Base-by-base conservation (phyloP, 306 rosid species). In the Biancaea sappan region DNA sequence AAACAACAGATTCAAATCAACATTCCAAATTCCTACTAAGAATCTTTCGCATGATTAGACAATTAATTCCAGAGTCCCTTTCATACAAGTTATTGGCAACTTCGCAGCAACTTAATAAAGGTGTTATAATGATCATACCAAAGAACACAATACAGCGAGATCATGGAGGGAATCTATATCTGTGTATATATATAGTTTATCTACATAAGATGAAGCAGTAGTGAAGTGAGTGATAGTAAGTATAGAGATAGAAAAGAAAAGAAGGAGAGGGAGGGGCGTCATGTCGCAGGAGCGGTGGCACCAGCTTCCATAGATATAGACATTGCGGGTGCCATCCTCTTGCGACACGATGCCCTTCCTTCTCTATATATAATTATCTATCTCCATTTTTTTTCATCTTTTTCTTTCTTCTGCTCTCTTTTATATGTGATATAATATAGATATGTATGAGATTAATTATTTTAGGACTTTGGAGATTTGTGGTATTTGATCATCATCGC, bases 201-300 rank as follows among this genome's bases (percentile, higher is more conserved):
- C n/a, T n/a, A n/a, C n/a, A n/a, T n/a, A n/a, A n/a, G n/a, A n/a
- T n/a, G n/a, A n/a, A n/a, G n/a, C n/a, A n/a, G n/a, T n/a, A n/a
- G n/a, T n/a, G n/a, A n/a, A n/a, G n/a, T n/a, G n/a, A n/a, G n/a
- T n/a, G n/a, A n/a, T n/a, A n/a, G n/a, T n/a, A n/a, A n/a, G n/a
- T n/a, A n/a, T n/a, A n/a, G n/a, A n/a, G n/a, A n/a, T n/a, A 35
- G 7, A 14, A 32, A 13, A 44, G 7, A 22, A 26, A 57, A 48
- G 18, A 34, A 32, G 32, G 34, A 37, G 3, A 50, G 77, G 22
- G 40, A 69, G 25, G 72, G 57, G 32, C 29, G 10, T 75, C 9
- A 1, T 74, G 84, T 80, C 84, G 80, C 73, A 80, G 80, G 80
- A 80, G 81, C 2, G 81, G 67, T 81, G 69, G 59, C 57, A 61